Evolutionary conservation across 345 rosid genomes (phyloP), one percentile per base, ranked within the genome.

Genomic region (Raphanus sativus): DNA sequence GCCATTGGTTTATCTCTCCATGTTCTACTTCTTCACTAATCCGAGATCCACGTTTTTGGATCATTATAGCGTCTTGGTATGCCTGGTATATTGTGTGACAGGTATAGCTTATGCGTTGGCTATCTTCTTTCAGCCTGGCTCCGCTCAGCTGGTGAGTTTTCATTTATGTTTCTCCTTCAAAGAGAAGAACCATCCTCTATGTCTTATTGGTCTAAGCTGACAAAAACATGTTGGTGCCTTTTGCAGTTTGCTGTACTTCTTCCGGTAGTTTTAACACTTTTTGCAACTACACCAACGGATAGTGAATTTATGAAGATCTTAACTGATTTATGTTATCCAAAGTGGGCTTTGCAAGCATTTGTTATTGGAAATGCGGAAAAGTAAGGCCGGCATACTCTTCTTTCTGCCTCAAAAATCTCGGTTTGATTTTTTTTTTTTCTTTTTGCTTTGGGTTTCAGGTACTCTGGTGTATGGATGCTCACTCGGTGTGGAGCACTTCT

Each of bases 21-120:
- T 88, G 94, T 95, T 87, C 87, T 95, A 83, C 72, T 89, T 88
- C 89, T 89, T 95, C 79, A 92, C 93, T 8, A 92, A 89, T 74
- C 99, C 99, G 11, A 87, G 99, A 77, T 91, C 98, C 26, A 75
- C 88, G 34, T 89, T 95, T 40, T 65, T 85, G 0, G 98, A 89
- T 80, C 91, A 95, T 80, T 95, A 92, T 63, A 69, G 65, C 36
- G 89, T 95, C 81, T 63, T 92, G 87, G 90, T 92, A 32, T 88
- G 97, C 86, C 93, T 95, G 5, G 91, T 95, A n/a, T 95, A 95
- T 81, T 95, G 99, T 69, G 96, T 92, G 50, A 95, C 98, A 29
- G 98, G 99, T 52, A 83, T 95, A 30, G 99, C 93, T 3, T 95
- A 91, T 56, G 91, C 83, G 24, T 71, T 95, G 70, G 97, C 98